These are phyloP conservation scores for Oryza coarctata DNA, from an alignment of 176 grass and related monocot genomes.

Conservation along the genomic window DNA sequence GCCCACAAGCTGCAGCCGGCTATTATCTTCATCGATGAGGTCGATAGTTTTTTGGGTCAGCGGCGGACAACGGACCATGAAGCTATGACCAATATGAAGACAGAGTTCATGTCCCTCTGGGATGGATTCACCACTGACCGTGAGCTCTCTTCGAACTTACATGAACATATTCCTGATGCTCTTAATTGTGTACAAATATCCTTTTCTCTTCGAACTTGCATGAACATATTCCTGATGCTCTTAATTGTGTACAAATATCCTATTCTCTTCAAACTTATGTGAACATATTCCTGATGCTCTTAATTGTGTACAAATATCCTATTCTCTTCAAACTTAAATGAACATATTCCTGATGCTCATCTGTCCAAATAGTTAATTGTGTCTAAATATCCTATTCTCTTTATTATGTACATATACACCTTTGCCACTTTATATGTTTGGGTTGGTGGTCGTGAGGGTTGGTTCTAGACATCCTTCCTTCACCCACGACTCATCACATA, in stretches of 20 bases:
- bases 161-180: not conserved
- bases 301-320: too few species aligned
- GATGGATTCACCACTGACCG: constrained; percentile 98
- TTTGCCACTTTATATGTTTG: not conserved
- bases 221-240: not conserved
- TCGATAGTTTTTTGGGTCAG: constrained; percentile 93
- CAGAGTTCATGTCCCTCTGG: constrained; percentile 99
- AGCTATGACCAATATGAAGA: constrained; percentile 98
- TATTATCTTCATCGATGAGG: constrained; percentile 98
- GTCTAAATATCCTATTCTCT: too few species aligned
- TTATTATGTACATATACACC: not conserved
- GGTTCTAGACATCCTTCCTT: not conserved
- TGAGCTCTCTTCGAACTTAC: constrained; percentile 28
- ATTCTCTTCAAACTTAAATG: not conserved
- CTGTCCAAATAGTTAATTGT: too few species aligned
- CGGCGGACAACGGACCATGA: constrained; percentile 81
- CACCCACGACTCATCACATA: not conserved
- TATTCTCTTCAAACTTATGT: not conserved
- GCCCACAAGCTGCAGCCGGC: constrained; percentile 93
- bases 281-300: not conserved
- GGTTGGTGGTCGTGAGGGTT: not conserved
- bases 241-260: too few species aligned
- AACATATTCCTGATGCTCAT: too few species aligned
- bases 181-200: not conserved
- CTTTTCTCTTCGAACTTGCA: too few species aligned